Evolutionary conservation across 176 grass and related monocot genomes (phyloP), one percentile per base, ranked within the genome.

Genomic region (Themeda triandra): DNA sequence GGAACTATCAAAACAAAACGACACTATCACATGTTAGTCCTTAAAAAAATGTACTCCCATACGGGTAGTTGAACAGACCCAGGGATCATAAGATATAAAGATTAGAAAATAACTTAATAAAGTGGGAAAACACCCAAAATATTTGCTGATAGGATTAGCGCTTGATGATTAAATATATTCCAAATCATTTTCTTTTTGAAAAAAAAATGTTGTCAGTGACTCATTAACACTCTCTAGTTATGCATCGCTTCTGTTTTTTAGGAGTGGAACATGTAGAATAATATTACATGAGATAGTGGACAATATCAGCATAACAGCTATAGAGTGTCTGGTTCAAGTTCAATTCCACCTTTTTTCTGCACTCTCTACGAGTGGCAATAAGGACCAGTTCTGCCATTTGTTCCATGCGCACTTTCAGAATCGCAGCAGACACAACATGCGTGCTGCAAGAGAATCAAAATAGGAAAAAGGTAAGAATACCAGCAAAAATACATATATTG

Each of bases 341-440:
- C 19, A 53, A 83, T 87, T 33, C 51, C 69, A 90, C 89, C 89
- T 90, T 87, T 41, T 80, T 90, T 54, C 84, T 83, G 48, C 69
- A 87, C 49, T 84, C 62, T 17, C 21, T 59, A 63, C 77, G 89
- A 41, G 89, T 90, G 63, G 85, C 89, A 35, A 87, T 31, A 87
- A 90, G 84, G 48, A 87, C 69, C 82, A 90, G 75, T 80, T 90
- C 89, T 75, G 84, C 89, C 84, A 84, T 53, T 84, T 84, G 75
- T 87, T 90, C 89, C 17, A 71, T 80, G 63, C 30, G 60, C 75
- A 90, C 85, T 90, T 90, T 90, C 75, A 90, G 80, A 83, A 90
- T 87, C 6, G 89, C 89, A 84, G 89, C 76, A 65, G 91, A 88
- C 62, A 91, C 72, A 83, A 75, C 75, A 83, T 85, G 58, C 21